These are phyloP conservation scores for Coriaria nepalensis DNA, from an alignment of 306 rosid species.

Conservation along the genomic window DNA sequence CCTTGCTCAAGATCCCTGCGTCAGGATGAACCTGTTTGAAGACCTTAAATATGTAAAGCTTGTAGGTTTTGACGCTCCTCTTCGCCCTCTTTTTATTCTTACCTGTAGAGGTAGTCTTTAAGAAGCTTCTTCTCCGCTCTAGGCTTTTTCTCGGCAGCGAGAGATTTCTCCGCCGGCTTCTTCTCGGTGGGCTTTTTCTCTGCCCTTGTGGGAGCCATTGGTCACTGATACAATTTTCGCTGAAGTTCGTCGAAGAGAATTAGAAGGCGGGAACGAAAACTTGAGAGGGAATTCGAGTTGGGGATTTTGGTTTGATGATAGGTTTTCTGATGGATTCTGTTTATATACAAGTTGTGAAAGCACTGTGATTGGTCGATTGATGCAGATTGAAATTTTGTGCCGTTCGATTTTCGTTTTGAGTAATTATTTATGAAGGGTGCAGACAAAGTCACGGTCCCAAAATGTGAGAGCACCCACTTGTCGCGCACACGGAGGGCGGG, in stretches of 20 bases:
- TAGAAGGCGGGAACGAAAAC: background rate
- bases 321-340: background rate
- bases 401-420: constrained; percentile 3
- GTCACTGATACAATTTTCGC: too few relatives aligned
- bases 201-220: constrained; percentile 10
- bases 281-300: background rate
- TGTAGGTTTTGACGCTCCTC: constrained; percentile 20
- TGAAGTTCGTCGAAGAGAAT: background rate
- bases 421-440: background rate
- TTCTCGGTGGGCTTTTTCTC: constrained; percentile 17
- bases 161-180: constrained; percentile 16
- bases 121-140: constrained; percentile 21
- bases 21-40: constrained; percentile 14
- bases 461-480: background rate
- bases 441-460: background rate
- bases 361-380: background rate
- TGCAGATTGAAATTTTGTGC: background rate
- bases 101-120: constrained; percentile 9
- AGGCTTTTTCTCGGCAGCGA: constrained; percentile 15
- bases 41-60: constrained; percentile 19
- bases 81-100: constrained; percentile 20
- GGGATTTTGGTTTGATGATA: background rate
- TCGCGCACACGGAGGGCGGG: background rate
- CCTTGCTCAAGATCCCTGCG: constrained; percentile 11
- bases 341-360: background rate